phyloP scores from a whole-genome alignment of 805 yeast species.

The Tetrapisispora fleetii region DNA sequence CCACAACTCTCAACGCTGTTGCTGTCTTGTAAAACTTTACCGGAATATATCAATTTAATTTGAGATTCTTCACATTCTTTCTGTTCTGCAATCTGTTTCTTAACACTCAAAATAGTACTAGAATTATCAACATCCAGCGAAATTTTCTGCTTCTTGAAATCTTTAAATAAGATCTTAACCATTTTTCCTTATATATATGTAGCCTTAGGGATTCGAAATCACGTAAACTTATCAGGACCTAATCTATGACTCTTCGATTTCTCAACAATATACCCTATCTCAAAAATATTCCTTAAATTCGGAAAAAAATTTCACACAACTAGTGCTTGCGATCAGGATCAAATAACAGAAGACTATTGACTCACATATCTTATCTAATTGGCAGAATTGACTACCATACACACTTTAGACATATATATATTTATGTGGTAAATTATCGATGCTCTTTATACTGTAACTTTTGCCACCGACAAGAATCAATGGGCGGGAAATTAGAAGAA shows the following conservation, averaged over 20 bases:
- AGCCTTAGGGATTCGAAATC: no score
- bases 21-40: conserved; percentile 79
- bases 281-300: no score
- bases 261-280: no score
- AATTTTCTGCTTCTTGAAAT: conserved; percentile 85
- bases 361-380: no score
- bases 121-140: conserved; percentile 63
- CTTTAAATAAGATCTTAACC: conserved; percentile 47
- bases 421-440: no score
- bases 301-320: no score
- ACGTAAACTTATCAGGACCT: no score
- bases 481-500: neutral
- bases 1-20: conserved; percentile 63
- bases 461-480: neutral
- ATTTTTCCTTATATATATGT: conserved; percentile 2
- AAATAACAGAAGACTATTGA: no score
- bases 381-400: no score
- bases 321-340: no score
- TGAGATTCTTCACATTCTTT: conserved; percentile 63
- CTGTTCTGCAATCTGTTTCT: conserved; percentile 58
- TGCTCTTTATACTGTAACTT: neutral
- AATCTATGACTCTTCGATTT: no score
- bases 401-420: no score
- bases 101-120: conserved; percentile 60
- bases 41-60: conserved; percentile 86